Conservation (phyloP, 805 yeast species). For the Torulaspora indica region DNA sequence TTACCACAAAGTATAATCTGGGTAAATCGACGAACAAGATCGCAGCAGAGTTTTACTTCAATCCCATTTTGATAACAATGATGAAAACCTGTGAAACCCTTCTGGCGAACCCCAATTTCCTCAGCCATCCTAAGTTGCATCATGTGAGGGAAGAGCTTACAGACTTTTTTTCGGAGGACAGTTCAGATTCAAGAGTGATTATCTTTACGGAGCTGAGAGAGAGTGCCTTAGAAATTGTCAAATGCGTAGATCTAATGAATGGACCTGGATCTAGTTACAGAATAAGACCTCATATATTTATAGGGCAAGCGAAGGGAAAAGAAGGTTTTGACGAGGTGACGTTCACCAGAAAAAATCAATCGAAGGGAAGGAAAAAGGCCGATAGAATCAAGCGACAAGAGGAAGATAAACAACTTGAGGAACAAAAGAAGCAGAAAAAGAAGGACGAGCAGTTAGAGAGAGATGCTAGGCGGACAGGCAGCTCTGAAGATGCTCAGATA, state of each 20-base stretch:
- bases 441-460: slow-evolving; percentile 36
- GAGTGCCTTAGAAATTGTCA: slow-evolving; percentile 83
- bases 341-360: slow-evolving; percentile 42
- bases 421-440: slow-evolving; percentile 33
- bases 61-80: slow-evolving; percentile 44
- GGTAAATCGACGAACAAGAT: slow-evolving; percentile 61
- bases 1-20: slow-evolving; percentile 51
- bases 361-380: slow-evolving; percentile 42
- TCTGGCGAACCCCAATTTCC: slow-evolving; percentile 35
- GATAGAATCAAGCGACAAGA: slow-evolving; percentile 35
- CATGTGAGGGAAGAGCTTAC: slow-evolving; percentile 52
- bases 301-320: slow-evolving; percentile 82
- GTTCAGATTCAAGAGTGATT: slow-evolving; percentile 64
- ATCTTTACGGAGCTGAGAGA: slow-evolving; percentile 86
- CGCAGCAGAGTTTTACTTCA: slow-evolving; percentile 57
- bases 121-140: slow-evolving; percentile 72
- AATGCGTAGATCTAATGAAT: slow-evolving; percentile 45
- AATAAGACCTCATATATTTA: slow-evolving; percentile 74
- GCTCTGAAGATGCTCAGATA: slow-evolving; percentile 70
- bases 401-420: slow-evolving; percentile 30
- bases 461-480: slow-evolving; percentile 44
- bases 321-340: slow-evolving; percentile 60
- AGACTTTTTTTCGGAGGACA: slow-evolving; percentile 47
- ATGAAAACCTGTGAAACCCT: slow-evolving; percentile 43
- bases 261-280: slow-evolving; percentile 25